Conservation (phyloP, 768 basidiomycete species). For the Guyanaporus albipodus region DNA sequence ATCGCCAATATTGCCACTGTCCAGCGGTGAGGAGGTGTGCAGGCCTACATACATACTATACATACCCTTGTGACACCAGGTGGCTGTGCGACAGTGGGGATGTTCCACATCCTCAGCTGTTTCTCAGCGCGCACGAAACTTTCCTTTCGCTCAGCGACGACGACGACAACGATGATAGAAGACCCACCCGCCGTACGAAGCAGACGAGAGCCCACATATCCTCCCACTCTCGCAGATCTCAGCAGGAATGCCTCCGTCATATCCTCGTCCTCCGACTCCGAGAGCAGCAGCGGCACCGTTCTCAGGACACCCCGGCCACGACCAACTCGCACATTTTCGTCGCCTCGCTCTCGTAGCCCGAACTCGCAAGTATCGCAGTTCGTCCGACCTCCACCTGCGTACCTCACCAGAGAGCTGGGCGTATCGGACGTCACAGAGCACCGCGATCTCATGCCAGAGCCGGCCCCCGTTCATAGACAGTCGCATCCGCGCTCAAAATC, state of each 20-base stretch:
- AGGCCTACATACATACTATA: no score
- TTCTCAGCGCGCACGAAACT: slow-evolving; percentile 15
- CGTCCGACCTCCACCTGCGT: slow-evolving; percentile 45
- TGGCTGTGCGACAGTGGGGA: slow-evolving; percentile 19
- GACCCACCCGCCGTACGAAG: no score
- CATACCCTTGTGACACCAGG: no score
- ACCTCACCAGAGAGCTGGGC: slow-evolving; percentile 57
- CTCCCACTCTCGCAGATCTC: slow-evolving; percentile 54
- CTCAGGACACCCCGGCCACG: slow-evolving; percentile 46
- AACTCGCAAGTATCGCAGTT: slow-evolving; percentile 36
- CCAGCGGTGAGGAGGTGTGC: no score
- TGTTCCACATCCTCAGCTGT: slow-evolving; percentile 15
- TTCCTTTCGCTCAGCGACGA: background rate
- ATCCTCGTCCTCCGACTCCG: slow-evolving; percentile 60
- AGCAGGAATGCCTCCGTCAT: slow-evolving; percentile 77
- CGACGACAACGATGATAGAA: no score
- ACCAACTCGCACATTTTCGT: slow-evolving; percentile 59
- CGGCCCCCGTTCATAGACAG: background rate
- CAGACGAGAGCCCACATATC: slow-evolving; percentile 19
- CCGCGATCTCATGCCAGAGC: slow-evolving; percentile 13
- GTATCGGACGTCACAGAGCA: slow-evolving; percentile 28
- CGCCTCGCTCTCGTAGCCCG: slow-evolving; percentile 56
- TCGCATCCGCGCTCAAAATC: slow-evolving; percentile 38
- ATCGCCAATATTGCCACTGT: no score
- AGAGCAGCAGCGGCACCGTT: slow-evolving; percentile 37